Evolutionary conservation across 441 rosid species (phyloP).

Genomic region (Hypseocharis bilobata): DNA sequence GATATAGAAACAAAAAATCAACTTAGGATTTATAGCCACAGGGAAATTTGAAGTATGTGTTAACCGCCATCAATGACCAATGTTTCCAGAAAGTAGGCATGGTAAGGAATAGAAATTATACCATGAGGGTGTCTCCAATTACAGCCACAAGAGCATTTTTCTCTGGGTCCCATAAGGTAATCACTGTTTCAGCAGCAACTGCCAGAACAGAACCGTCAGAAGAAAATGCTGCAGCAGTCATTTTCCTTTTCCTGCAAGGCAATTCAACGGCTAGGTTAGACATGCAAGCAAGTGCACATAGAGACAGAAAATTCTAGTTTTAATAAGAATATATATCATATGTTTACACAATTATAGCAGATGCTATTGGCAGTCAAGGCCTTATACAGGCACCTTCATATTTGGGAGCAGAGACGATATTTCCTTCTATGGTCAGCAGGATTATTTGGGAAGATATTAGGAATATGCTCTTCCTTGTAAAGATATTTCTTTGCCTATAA

Average conservation of each 20-base stretch:
- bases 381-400: background rate
- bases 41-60: no score
- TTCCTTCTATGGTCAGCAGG: background rate
- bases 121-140: constrained; percentile 59
- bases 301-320: no score
- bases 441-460: background rate
- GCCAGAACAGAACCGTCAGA: constrained; percentile 93
- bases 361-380: background rate
- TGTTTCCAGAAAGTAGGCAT: background rate
- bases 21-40: no score
- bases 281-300: background rate
- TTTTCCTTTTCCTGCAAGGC: constrained; percentile 62
- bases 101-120: constrained; percentile 24
- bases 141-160: constrained; percentile 72
- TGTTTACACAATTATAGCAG: background rate
- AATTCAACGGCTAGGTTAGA: background rate
- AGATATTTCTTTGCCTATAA: background rate
- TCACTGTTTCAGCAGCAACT: constrained; percentile 77
- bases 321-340: background rate
- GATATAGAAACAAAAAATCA: background rate
- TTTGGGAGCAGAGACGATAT: background rate
- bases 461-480: background rate
- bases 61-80: no score
- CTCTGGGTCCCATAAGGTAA: constrained; percentile 86
- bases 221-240: constrained; percentile 93